These are phyloP conservation scores for Colletotrichum falcatum DNA, from an alignment of 2,329 filamentous ascomycete species.

Conservation along the genomic window DNA sequence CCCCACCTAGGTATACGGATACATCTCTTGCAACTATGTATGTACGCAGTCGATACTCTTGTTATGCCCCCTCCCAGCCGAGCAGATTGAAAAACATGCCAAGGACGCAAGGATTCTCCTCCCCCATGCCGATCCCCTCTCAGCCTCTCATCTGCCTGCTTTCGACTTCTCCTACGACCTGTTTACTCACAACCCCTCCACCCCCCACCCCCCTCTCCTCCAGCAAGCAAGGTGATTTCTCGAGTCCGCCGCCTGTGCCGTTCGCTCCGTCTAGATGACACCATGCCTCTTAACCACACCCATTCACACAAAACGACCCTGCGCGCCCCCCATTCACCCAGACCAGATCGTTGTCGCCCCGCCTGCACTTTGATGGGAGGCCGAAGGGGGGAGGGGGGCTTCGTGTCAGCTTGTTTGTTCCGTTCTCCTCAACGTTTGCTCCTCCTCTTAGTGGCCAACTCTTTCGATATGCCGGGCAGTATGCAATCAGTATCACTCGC, in stretches of 20 bases:
- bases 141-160: constrained; percentile 35
- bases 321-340: background rate
- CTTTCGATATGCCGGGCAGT: background rate
- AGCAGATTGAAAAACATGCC: background rate
- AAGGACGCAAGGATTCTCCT: constrained; percentile 22
- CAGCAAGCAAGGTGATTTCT: constrained; percentile 21
- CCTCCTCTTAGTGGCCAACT: constrained; percentile 15
- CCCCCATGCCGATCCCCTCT: constrained; percentile 30
- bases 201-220: constrained; percentile 19
- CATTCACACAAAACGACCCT: constrained; percentile 7
- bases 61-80: constrained; percentile 3
- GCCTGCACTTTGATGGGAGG: constrained; percentile 11
- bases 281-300: constrained; percentile 17
- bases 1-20: background rate
- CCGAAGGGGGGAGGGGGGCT: constrained; percentile 23
- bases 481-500: constrained; percentile 30
- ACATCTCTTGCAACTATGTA: constrained; percentile 3
- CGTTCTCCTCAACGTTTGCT: background rate
- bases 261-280: constrained; percentile 21
- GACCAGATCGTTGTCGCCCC: constrained; percentile 7
- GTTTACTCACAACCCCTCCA: constrained; percentile 30
- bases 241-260: constrained; percentile 15
- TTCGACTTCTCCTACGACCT: constrained; percentile 1
- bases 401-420: background rate
- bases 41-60: background rate